Conservation (phyloP, 2,329 filamentous ascomycete species). For the Sporothrix mexicana region DNA sequence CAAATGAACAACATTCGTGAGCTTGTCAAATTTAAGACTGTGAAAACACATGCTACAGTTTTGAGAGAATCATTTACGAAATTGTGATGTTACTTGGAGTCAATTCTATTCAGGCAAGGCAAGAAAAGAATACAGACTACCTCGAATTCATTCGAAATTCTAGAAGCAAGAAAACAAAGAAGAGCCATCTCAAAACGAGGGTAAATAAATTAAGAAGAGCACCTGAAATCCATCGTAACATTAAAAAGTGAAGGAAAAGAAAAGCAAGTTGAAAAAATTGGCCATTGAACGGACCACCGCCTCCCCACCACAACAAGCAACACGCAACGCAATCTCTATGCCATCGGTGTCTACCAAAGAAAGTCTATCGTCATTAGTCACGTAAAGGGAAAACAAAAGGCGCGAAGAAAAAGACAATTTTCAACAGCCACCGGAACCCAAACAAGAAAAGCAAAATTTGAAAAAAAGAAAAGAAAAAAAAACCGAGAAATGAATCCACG, state of each 20-base stretch:
- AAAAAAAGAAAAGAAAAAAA: not conserved
- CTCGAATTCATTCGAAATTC: too few species aligned
- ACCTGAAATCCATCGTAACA: not conserved
- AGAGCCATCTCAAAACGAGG: not conserved
- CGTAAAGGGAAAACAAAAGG: not conserved
- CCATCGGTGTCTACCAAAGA: not conserved
- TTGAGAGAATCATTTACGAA: too few species aligned
- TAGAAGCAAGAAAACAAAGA: not conserved
- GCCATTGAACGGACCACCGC: not conserved
- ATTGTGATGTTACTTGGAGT: too few species aligned
- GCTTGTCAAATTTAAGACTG: too few species aligned
- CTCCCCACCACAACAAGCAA: not conserved
- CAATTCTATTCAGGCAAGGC: too few species aligned
- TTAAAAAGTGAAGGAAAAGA: not conserved
- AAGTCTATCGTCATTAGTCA: slow-evolving; percentile 21
- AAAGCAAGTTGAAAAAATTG: not conserved
- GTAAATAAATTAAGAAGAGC: not conserved
- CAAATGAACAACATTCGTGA: not conserved
- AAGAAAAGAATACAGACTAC: too few species aligned
- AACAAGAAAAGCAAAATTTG: not conserved
- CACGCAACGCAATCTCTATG: slow-evolving; percentile 12
- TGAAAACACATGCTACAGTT: too few species aligned
- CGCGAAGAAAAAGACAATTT: not conserved
- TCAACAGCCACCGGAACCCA: slow-evolving; percentile 16
- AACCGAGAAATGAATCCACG: not conserved